Conservation (phyloP, 441 rosid genomes). For the Brassica hybrid region DNA sequence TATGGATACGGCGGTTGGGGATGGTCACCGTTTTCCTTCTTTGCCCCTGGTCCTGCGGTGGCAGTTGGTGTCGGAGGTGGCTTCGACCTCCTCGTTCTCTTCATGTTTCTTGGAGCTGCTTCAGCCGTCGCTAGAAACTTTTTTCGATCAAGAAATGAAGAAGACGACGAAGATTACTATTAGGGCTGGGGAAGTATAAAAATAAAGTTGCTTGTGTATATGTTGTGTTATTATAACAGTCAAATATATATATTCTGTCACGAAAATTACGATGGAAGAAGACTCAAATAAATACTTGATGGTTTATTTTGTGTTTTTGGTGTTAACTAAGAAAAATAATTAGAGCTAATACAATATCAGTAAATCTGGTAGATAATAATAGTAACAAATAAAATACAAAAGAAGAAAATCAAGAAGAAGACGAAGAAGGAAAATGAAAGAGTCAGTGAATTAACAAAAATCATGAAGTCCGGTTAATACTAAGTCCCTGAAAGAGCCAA, state of each 20-base stretch:
- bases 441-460: constrained; percentile 36
- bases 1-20: constrained; percentile 84
- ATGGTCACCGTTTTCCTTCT: constrained; percentile 93
- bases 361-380: background rate
- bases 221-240: background rate
- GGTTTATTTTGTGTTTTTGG: constrained; percentile 1
- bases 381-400: constrained; percentile 32
- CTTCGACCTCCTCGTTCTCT: constrained; percentile 63
- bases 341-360: constrained; percentile 22
- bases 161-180: constrained; percentile 56
- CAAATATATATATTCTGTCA: constrained; percentile 2
- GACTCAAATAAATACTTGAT: no score
- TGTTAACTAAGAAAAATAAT: background rate
- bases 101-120: constrained; percentile 77
- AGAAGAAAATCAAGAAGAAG: background rate
- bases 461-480: constrained; percentile 56
- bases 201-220: constrained; percentile 23
- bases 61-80: constrained; percentile 89
- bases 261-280: background rate
- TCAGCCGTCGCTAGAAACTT: constrained; percentile 74
- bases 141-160: constrained; percentile 62
- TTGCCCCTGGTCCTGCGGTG: constrained; percentile 77
- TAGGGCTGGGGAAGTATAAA: constrained; percentile 23
- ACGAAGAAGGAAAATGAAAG: background rate
- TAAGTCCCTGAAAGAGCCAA: constrained; percentile 79